Percentiles rank a stretch among this genome's conserved stretches.
These are phyloP conservation scores for Pyricularia grisea DNA, from an alignment of 2,329 filamentous ascomycete species.

Conservation along the genomic window DNA sequence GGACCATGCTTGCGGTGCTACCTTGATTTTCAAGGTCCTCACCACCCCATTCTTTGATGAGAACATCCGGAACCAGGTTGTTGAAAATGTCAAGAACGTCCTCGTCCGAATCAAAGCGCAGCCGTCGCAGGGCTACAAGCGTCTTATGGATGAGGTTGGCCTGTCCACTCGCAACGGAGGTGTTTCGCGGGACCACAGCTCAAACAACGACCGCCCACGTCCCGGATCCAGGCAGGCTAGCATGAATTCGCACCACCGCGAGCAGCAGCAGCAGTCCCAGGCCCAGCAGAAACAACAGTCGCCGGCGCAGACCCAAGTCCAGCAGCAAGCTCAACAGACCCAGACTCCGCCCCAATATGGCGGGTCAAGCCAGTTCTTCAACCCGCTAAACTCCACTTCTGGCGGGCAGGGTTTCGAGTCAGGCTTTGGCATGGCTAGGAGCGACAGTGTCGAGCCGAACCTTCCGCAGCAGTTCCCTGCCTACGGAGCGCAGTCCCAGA, in stretches of 20 bases:
- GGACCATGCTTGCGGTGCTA: constrained; percentile 87
- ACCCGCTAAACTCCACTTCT: constrained; percentile 32
- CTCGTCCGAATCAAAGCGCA: constrained; percentile 85
- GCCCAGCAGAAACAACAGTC: constrained; percentile 27
- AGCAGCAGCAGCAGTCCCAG: constrained; percentile 19
- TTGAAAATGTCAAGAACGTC: constrained; percentile 86
- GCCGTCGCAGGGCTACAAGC: constrained; percentile 92
- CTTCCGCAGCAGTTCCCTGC: constrained; percentile 37
- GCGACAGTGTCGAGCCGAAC: constrained; percentile 40
- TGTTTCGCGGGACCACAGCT: constrained; percentile 34
- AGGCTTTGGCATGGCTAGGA: constrained; percentile 40
- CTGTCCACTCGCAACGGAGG: constrained; percentile 56
- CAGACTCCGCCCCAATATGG: constrained; percentile 7
- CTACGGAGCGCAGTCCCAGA: constrained; percentile 36
- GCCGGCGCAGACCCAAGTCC: constrained; percentile 15
- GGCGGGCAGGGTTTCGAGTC: constrained; percentile 37
- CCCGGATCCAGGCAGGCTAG: constrained; percentile 46
- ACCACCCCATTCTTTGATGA: constrained; percentile 98
- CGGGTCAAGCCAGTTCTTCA: constrained; percentile 32
- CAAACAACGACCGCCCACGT: constrained; percentile 41
- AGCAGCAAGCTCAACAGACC: constrained; percentile 9
- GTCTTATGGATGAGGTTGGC: constrained; percentile 96
- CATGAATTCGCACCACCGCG: constrained; percentile 30
- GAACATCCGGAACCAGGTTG: constrained; percentile 73
- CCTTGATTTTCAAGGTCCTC: constrained; percentile 95